Evolutionary conservation across 2,329 filamentous ascomycete genomes (phyloP).

Genomic region (Clonostachys solani): DNA sequence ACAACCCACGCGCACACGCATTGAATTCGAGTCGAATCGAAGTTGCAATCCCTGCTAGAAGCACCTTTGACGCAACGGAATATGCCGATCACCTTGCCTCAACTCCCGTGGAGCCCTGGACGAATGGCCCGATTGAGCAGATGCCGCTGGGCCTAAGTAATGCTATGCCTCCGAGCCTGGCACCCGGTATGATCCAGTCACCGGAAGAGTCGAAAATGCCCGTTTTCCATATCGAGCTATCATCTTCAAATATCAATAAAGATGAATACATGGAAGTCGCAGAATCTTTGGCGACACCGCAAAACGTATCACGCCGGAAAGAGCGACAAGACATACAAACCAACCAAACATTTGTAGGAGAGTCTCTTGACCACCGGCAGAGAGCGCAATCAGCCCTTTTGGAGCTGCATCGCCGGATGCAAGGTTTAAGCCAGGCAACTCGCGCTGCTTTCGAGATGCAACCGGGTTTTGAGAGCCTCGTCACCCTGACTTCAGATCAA

Average conservation of each 20-base stretch:
- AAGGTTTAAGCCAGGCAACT: slow-evolving; percentile 73
- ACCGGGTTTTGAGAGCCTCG: slow-evolving; percentile 49
- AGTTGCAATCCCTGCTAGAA: slow-evolving; percentile 41
- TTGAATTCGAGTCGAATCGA: slow-evolving; percentile 36
- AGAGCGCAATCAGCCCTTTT: slow-evolving; percentile 72
- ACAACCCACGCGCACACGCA: slow-evolving; percentile 20
- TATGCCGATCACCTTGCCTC: slow-evolving; percentile 12
- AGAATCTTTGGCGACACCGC: slow-evolving; percentile 40
- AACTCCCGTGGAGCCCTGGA: not conserved
- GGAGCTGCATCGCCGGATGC: slow-evolving; percentile 65
- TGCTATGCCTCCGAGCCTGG: not conserved
- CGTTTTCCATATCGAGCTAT: slow-evolving; percentile 44
- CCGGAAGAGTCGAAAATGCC: slow-evolving; percentile 7
- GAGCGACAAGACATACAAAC: slow-evolving; percentile 45
- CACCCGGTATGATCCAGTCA: not conserved
- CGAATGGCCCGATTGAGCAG: slow-evolving; percentile 2
- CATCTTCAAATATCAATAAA: slow-evolving; percentile 36
- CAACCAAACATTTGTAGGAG: slow-evolving; percentile 51
- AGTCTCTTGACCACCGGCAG: slow-evolving; percentile 74
- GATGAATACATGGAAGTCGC: slow-evolving; percentile 47
- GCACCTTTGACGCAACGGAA: slow-evolving; percentile 25
- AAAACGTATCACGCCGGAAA: slow-evolving; percentile 45
- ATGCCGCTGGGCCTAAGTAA: not conserved
- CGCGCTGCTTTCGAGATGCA: slow-evolving; percentile 58
- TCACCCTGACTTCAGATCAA: slow-evolving; percentile 51